Evolutionary conservation across 148 eudicot species (phyloP), one percentile per base, ranked within the genome.

Genomic region (Gaultheria prostrata): DNA sequence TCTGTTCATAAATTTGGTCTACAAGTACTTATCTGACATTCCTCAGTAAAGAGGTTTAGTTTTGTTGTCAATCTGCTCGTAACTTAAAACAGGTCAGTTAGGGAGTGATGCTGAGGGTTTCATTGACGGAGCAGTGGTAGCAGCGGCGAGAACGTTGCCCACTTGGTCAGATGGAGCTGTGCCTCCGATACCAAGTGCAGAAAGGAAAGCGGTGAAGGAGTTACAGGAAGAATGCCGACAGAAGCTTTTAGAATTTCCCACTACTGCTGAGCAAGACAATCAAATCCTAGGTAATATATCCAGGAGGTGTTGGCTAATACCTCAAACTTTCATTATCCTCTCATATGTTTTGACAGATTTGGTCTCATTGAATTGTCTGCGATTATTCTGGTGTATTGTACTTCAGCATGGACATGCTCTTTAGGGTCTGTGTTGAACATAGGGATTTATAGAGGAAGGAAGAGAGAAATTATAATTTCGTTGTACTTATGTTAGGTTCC

Each of bases 111-210:
- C 87, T 53, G 93, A 89, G 46, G 83, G 81, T 84, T 95, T 92
- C 89, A 98, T 95, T 50, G 98, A 97, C 86, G 99, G 99, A 86
- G 98, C 98, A 61, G 98, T 97, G 69, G 82, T 97, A 82, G 99
- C 99, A 78, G 98, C 98, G 49, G 98, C 97, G 67, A 88, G 98
- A 87, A 91, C 98, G 77, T 83, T 97, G 87, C 99, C 98, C 54
- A 97, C 95, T 70, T 97, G 99, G 99, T 92, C 95, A 45, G 90
- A 93, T 28, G 87, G 93, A 48, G 98, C 90, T 88, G 86, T 95
- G 76, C 99, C 98, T 87, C 91, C 93, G 15, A 81, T 93, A 81
- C 99, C 99, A 28, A 97, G 98, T 56, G 65, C 78, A 33, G 99
- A 97, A 89, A 90, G 94, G 88, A 92, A 90, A 89, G 99, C 98